Evolutionary conservation across 2,329 filamentous ascomycete genomes (phyloP), one percentile per base, ranked within the genome.

Genomic region (Colletotrichum eleusines): DNA sequence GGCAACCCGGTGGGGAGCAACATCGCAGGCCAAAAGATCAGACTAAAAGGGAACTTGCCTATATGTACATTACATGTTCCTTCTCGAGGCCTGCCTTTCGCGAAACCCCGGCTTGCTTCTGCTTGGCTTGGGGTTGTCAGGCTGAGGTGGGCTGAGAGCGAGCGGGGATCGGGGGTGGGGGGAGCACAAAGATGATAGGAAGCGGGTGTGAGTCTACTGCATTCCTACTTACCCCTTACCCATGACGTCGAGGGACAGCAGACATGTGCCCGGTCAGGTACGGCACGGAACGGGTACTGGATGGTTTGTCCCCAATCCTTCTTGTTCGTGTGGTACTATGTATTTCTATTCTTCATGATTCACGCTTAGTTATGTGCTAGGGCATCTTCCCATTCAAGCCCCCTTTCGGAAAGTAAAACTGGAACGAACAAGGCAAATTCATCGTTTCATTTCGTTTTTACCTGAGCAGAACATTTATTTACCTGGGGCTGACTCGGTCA

Each of bases 81-180:
- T 62, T 62, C 44, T 51, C n/a, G 31, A 51, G 28, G 50, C 33
- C 53, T 40, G 60, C 53, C 54, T 55, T n/a, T n/a, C n/a, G n/a
- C 20, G 20, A 51, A 57, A 50, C 26, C 67, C 67, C 67, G 67
- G 63, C 67, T 57, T 62, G 33, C 59, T 40, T 62, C 46, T 59
- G 42, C 35, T 42, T 40, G 50, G 61, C 20, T 40, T 26, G 38
- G 35, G 42, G 23, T 51, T 35, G 51, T n/a, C n/a, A n/a, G 26
- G 42, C 31, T 31, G 46, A 38, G 33, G 44, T 51, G 31, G 31
- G 42, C 23, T 61, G 20, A 26, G 31, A 33, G 18, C 40, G 42
- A 20, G 31, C 33, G 42, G 28, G 14, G 42, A 40, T 40, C 40
- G 6, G 40, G 40, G 8, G 42, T 20, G 28, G 55, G 16, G 18